These are phyloP conservation scores for Backusella tarrabulga DNA, from an alignment of 192 early-diverging fungal species.

Conservation along the genomic window DNA sequence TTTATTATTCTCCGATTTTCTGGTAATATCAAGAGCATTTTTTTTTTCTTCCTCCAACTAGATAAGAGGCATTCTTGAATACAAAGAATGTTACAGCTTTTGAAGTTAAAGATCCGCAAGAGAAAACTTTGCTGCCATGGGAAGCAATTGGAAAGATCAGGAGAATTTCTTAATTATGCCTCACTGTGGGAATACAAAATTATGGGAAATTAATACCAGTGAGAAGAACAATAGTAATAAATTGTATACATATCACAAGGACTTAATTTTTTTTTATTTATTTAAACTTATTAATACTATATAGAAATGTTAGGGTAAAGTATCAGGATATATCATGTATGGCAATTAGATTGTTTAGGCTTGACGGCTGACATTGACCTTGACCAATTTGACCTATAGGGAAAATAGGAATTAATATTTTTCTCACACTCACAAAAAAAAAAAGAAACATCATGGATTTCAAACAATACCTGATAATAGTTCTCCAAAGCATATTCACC, in stretches of 20 bases:
- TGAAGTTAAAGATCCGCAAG: too few species aligned
- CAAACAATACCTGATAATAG: slow-evolving; percentile 42
- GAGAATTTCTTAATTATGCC: not conserved
- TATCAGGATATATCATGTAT: not conserved
- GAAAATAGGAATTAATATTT: not conserved
- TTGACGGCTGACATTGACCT: slow-evolving; percentile 22
- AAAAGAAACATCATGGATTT: slow-evolving; percentile 5
- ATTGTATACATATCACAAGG: not conserved
- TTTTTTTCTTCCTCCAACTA: too few species aligned
- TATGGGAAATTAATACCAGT: not conserved
- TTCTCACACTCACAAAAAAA: not conserved
- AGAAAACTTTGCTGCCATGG: too few species aligned
- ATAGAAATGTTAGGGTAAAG: not conserved
- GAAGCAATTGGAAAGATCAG: too few species aligned
- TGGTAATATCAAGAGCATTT: too few species aligned
- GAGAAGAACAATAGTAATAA: not conserved
- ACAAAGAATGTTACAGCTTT: too few species aligned
- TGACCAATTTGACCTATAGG: slow-evolving; percentile 24
- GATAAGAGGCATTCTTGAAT: too few species aligned
- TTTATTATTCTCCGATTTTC: too few species aligned
- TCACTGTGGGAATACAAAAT: not conserved
- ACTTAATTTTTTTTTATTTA: not conserved
- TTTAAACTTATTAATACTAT: slow-evolving; percentile 2
- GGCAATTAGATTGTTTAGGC: not conserved
- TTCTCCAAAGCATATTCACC: slow-evolving; percentile 54